These are phyloP conservation scores for Ulota crispa DNA, from an alignment of 225 moss, liverwort and hornwort species.

Conservation along the genomic window DNA sequence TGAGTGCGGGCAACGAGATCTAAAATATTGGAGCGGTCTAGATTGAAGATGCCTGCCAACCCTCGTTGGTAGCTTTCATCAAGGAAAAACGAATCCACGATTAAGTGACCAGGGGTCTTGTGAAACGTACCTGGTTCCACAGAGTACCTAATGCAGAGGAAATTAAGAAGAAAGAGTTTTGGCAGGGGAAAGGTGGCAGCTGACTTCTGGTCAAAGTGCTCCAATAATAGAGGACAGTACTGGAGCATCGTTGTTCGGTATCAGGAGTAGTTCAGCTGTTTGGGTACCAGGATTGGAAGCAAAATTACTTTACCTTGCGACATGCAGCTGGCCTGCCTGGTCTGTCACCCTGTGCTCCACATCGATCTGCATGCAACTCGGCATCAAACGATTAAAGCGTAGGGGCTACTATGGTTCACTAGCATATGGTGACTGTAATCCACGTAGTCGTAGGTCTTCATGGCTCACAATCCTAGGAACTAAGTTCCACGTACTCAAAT, in stretches of 20 bases:
- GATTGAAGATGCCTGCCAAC: neutral
- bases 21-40: no score
- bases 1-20: neutral
- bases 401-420: neutral
- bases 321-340: conserved; percentile 3
- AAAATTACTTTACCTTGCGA: conserved; percentile 7
- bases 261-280: conserved; percentile 31
- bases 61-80: neutral
- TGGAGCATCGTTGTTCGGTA: conserved; percentile 22
- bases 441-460: neutral
- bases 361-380: conserved; percentile 14
- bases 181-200: neutral
- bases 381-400: conserved; percentile 7
- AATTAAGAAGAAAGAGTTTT: conserved; percentile 2
- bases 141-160: neutral
- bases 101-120: neutral
- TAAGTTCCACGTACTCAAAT: conserved; percentile 7
- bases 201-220: conserved; percentile 37
- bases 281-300: conserved; percentile 14
- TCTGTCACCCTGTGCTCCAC: conserved; percentile 11
- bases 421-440: conserved; percentile 1
- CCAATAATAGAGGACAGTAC: conserved; percentile 42
- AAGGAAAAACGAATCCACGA: neutral
- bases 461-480: neutral
- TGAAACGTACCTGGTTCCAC: neutral